These are phyloP conservation scores for Malus domestica DNA, from an alignment of 306 rosid species.

Conservation along the genomic window ASM211411v1 NC_041789.1:25057501-25058000, in stretches of 20 bases:
- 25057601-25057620: not conserved
- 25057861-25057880: conserved; percentile 1
- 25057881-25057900: conserved; percentile 20
- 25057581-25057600: not conserved
- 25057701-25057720: conserved; percentile 8
- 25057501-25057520: not conserved
- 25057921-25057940: not conserved
- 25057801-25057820: conserved; percentile 38
- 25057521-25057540: not conserved
- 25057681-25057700: conserved; percentile 19
- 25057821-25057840: conserved; percentile 37
- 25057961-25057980: conserved; percentile 11
- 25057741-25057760: conserved; percentile 15
- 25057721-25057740: conserved; percentile 6
- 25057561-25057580: not conserved
- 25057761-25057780: conserved; percentile 24
- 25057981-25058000: conserved; percentile 16
- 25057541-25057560: no score
- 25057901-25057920: conserved; percentile 3
- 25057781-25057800: conserved; percentile 17
- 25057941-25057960: conserved; percentile 14
- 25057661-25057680: conserved; percentile 14
- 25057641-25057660: not conserved
- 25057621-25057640: not conserved
- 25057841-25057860: conserved; percentile 6